Conservation (phyloP, 306 rosid species). For the Medicago ruthenica region DNA sequence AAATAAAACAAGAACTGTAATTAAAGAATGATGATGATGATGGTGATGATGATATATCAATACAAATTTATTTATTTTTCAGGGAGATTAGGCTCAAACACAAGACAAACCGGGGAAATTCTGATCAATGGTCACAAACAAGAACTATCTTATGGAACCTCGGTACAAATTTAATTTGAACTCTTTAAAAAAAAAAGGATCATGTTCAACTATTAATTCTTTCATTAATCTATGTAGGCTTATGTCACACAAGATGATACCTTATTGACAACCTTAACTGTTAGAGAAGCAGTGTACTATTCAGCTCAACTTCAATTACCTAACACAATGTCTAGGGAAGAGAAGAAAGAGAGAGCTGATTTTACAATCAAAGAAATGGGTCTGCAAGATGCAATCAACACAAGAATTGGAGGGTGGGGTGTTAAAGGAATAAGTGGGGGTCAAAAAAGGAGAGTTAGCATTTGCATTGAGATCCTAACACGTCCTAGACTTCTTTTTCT, state of each 20-base stretch:
- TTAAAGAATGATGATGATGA: too few species aligned
- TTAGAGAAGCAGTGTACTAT: slow-evolving; percentile 53
- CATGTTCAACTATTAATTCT: not conserved
- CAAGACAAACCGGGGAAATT: slow-evolving; percentile 42
- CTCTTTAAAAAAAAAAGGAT: not conserved
- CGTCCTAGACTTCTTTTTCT: slow-evolving; percentile 56
- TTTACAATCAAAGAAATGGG: slow-evolving; percentile 57
- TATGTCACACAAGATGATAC: slow-evolving; percentile 58
- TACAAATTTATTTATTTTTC: not conserved
- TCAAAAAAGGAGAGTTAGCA: slow-evolving; percentile 58
- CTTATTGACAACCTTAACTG: slow-evolving; percentile 48
- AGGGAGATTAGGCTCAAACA: slow-evolving; percentile 46
- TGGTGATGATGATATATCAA: not conserved
- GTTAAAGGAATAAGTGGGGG: slow-evolving; percentile 56
- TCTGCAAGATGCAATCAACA: slow-evolving; percentile 51
- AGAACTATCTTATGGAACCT: slow-evolving; percentile 42
- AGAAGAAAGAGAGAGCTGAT: slow-evolving; percentile 53
- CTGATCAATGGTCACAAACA: slow-evolving; percentile 43
- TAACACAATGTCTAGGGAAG: slow-evolving; percentile 45
- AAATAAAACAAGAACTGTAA: too few species aligned
- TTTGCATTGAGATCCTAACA: slow-evolving; percentile 55
- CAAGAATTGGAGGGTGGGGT: slow-evolving; percentile 66
- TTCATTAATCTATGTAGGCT: slow-evolving; percentile 39
- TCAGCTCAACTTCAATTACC: slow-evolving; percentile 61
- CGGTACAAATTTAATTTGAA: slow-evolving; percentile 30